Evolutionary conservation across 2,329 filamentous ascomycete species (phyloP).

Genomic region (Amesomyces nigricolor): DNA sequence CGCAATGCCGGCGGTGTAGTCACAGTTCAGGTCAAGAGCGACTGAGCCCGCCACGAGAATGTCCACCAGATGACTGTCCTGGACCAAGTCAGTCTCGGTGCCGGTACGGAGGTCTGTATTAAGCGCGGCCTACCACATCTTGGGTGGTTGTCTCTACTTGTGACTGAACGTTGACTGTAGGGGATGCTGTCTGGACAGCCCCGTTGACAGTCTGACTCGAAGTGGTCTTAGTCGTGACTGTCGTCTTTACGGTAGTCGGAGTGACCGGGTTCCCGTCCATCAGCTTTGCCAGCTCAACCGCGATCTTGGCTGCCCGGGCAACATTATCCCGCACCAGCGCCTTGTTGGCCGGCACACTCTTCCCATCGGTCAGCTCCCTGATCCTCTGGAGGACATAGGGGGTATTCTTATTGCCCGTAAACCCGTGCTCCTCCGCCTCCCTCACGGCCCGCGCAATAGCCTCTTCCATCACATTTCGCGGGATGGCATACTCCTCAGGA

Average conservation of each 20-base stretch:
- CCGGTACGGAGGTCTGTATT: neutral
- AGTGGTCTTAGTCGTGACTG: conserved; percentile 4
- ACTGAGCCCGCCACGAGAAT: conserved; percentile 89
- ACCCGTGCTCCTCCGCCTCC: conserved; percentile 59
- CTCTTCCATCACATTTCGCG: conserved; percentile 62
- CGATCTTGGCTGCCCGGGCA: conserved; percentile 48
- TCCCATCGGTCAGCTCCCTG: conserved; percentile 67
- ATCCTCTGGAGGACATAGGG: conserved; percentile 77
- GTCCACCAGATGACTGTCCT: conserved; percentile 38
- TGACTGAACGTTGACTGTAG: conserved; percentile 1
- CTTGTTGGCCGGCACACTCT: conserved; percentile 68
- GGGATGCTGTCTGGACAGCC: neutral
- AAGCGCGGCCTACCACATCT: conserved; percentile 6
- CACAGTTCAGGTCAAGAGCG: conserved; percentile 81
- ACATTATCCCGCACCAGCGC: conserved; percentile 53
- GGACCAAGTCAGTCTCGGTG: conserved; percentile 3
- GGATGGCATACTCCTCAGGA: conserved; percentile 62
- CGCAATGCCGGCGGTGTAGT: conserved; percentile 47
- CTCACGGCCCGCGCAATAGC: conserved; percentile 63
- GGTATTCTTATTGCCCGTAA: conserved; percentile 71
- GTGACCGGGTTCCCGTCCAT: conserved; percentile 25
- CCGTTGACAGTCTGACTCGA: neutral
- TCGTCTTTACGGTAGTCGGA: conserved; percentile 12
- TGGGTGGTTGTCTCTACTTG: conserved; percentile 2
- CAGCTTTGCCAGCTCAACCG: conserved; percentile 47